Percentiles rank a stretch among this genome's conserved stretches.
phyloP scores from a whole-genome alignment of 371 early-diverging fungal genomes.

The Rhizomucor miehei region DNA sequence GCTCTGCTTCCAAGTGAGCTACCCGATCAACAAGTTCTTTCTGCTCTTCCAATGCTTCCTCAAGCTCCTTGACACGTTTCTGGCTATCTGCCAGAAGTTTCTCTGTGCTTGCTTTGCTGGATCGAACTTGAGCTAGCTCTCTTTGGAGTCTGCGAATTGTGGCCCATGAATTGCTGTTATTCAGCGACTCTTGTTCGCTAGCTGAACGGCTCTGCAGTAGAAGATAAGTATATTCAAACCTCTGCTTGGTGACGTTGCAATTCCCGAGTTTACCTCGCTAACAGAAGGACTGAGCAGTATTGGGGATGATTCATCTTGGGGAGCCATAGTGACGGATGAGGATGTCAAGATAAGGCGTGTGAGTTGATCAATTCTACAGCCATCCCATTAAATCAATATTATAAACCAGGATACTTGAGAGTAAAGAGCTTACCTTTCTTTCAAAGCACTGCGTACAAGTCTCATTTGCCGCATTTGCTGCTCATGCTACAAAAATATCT shows the following conservation, averaged over 20 bases:
- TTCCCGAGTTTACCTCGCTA: too few species aligned
- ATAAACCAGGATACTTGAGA: too few species aligned
- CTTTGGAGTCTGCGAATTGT: slow-evolving; percentile 22
- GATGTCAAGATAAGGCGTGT: slow-evolving; percentile 82
- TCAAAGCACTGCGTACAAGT: slow-evolving; percentile 71
- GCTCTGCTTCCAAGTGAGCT: slow-evolving; percentile 38
- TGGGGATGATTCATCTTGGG: too few species aligned
- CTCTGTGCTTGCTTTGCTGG: slow-evolving; percentile 16
- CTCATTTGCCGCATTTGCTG: slow-evolving; percentile 74
- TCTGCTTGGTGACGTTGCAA: too few species aligned
- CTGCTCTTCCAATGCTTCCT: slow-evolving; percentile 19
- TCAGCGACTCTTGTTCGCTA: too few species aligned
- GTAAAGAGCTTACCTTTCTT: slow-evolving; percentile 75
- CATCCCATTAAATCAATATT: too few species aligned
- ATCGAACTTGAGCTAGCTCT: slow-evolving; percentile 10
- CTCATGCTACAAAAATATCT: slow-evolving; percentile 51
- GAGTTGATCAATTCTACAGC: slow-evolving; percentile 56
- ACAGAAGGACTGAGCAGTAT: too few species aligned
- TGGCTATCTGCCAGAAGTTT: slow-evolving; percentile 11
- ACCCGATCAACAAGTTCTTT: slow-evolving; percentile 26
- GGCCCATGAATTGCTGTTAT: slow-evolving; percentile 24
- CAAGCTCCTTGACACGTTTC: slow-evolving; percentile 13
- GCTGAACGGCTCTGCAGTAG: too few species aligned
- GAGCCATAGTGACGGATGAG: slow-evolving; percentile 38
- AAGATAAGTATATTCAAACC: background rate